A percentile compares a stretch with the other conserved stretches of the same genome.
Evolutionary conservation across 2,329 filamentous ascomycete species (phyloP).

Genomic region (Ceratocystis cacaofunesta): DNA sequence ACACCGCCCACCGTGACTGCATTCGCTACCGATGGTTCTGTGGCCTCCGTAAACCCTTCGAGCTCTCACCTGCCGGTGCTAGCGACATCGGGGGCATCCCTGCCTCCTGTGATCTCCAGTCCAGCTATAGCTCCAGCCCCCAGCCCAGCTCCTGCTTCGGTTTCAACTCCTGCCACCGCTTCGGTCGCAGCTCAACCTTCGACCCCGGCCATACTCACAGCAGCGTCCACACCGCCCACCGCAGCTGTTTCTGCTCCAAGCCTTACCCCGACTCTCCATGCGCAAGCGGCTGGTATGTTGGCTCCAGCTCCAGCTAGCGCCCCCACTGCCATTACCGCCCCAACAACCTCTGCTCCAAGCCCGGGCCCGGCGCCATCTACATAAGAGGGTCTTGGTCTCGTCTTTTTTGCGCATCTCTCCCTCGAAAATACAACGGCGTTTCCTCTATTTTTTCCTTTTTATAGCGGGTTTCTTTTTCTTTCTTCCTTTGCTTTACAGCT

Average conservation of each 20-base stretch:
- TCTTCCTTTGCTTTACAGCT: not conserved
- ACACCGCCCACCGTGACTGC: no score
- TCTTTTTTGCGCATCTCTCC: not conserved
- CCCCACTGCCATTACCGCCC: no score
- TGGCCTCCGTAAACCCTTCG: no score
- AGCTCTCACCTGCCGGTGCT: no score
- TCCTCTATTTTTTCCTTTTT: slow-evolving; percentile 1
- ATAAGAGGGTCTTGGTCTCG: no score
- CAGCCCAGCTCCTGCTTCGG: not conserved
- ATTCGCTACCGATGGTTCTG: no score
- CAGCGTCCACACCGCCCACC: not conserved
- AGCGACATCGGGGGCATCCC: no score
- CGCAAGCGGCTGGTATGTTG: not conserved
- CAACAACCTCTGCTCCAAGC: no score
- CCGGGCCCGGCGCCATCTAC: no score
- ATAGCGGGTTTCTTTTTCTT: not conserved
- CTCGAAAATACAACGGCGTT: not conserved
- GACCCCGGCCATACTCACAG: not conserved
- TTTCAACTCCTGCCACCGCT: not conserved
- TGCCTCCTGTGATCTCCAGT: no score
- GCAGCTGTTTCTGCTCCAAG: not conserved
- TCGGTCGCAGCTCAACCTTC: not conserved
- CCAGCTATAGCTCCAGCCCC: not conserved
- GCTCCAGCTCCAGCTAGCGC: no score
- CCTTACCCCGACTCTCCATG: not conserved